Conservation (phyloP, 2,329 filamentous ascomycete species). For the Graphiopsis chlorocephala region DNA sequence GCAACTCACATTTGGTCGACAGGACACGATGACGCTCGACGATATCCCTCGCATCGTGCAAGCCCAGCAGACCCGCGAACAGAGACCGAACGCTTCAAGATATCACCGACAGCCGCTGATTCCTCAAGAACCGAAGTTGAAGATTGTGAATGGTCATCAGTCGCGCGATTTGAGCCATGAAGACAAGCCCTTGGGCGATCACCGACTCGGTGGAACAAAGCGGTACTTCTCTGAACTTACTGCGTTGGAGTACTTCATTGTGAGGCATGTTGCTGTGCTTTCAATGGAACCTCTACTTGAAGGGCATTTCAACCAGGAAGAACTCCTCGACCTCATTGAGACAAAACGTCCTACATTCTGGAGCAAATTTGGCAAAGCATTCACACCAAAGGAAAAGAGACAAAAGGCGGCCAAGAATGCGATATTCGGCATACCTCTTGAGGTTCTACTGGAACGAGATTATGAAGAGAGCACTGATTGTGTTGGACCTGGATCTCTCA, state of each 20-base stretch:
- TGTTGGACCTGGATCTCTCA: constrained; percentile 84
- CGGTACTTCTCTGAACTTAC: constrained; percentile 96
- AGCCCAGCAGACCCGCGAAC: constrained; percentile 89
- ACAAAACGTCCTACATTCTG: constrained; percentile 92
- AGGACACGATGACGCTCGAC: constrained; percentile 88
- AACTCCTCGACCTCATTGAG: constrained; percentile 88
- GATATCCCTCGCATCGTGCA: constrained; percentile 96
- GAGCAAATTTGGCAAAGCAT: constrained; percentile 96
- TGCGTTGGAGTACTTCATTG: constrained; percentile 94
- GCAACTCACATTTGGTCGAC: constrained; percentile 82
- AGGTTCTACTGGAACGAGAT: constrained; percentile 85
- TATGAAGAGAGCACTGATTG: constrained; percentile 97
- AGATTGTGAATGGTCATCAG: constrained; percentile 67
- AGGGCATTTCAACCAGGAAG: constrained; percentile 87
- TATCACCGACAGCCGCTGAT: constrained; percentile 69
- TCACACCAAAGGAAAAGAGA: constrained; percentile 61
- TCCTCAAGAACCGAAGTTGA: constrained; percentile 64
- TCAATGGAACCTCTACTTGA: constrained; percentile 93
- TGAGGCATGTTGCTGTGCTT: constrained; percentile 89
- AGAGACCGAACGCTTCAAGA: constrained; percentile 75
- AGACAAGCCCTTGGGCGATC: constrained; percentile 31
- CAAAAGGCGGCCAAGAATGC: constrained; percentile 86
- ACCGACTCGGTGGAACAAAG: constrained; percentile 59
- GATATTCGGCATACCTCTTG: constrained; percentile 85
- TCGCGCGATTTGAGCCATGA: constrained; percentile 64